phyloP scores from a whole-genome alignment of 148 eudicot genomes.

The Vaccinium myrtillus region DNA sequence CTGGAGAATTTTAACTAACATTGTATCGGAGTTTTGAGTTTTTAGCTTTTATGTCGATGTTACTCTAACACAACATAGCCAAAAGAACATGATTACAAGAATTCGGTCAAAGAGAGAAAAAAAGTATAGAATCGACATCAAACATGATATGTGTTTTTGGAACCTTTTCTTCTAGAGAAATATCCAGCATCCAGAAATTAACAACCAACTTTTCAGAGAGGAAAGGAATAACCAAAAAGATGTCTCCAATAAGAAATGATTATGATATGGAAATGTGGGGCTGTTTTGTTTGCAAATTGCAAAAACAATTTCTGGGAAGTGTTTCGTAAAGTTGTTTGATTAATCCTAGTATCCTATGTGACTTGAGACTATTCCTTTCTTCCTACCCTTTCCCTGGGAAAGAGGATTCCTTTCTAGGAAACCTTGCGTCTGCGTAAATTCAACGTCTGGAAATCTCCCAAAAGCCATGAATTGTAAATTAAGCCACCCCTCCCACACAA shows the following conservation, averaged over 20 bases:
- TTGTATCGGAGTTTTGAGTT: background rate
- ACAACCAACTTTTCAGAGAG: background rate
- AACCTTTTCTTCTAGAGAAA: background rate
- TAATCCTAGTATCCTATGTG: background rate
- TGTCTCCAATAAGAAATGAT: background rate
- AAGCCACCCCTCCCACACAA: no score
- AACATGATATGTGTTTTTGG: background rate
- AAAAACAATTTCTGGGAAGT: background rate
- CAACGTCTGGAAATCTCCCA: background rate
- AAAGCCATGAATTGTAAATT: background rate
- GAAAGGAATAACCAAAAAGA: background rate
- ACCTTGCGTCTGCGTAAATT: background rate
- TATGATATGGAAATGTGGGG: background rate
- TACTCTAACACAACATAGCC: background rate
- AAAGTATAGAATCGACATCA: background rate
- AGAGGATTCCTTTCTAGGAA: background rate
- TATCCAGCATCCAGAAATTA: background rate
- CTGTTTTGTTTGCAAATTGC: background rate
- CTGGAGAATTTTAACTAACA: background rate
- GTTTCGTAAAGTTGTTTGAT: background rate
- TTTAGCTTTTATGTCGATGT: background rate
- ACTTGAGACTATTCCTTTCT: no score
- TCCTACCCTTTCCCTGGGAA: no score
- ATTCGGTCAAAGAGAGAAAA: background rate
- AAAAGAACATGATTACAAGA: background rate